A percentile compares a stretch with the other conserved stretches of the same genome.
phyloP scores from a whole-genome alignment of 495 filamentous ascomycete genomes.

The Trichoderma virens region DNA sequence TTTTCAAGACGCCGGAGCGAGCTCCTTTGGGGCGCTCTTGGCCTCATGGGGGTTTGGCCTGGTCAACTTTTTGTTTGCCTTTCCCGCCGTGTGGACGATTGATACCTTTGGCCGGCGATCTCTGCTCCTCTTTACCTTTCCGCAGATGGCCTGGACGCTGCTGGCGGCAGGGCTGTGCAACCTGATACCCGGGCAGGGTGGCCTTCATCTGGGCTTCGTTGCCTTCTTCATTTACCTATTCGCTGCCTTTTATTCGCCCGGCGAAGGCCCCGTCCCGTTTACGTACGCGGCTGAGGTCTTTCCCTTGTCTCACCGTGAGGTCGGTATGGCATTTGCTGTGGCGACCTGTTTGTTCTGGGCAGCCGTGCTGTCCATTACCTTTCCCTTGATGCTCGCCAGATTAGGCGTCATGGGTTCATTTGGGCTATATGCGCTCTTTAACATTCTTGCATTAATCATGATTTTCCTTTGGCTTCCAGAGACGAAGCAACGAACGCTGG shows the following conservation, averaged over 20 bases:
- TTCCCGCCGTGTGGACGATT: constrained; percentile 76
- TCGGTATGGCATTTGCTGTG: constrained; percentile 68
- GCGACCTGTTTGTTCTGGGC: constrained; percentile 64
- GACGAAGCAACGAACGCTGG: constrained; percentile 60
- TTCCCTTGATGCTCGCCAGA: constrained; percentile 52
- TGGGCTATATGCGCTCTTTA: constrained; percentile 54
- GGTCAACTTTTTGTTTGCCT: constrained; percentile 78
- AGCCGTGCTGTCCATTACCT: constrained; percentile 54
- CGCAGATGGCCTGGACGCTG: constrained; percentile 74
- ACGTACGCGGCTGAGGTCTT: constrained; percentile 75
- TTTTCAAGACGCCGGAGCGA: constrained; percentile 56
- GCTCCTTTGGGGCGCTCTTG: constrained; percentile 51
- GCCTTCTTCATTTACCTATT: constrained; percentile 68
- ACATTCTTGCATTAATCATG: constrained; percentile 53
- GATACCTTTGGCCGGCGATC: constrained; percentile 74
- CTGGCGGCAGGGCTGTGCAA: constrained; percentile 65
- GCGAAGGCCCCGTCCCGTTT: constrained; percentile 78
- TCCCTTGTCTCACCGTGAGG: constrained; percentile 64
- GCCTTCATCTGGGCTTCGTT: constrained; percentile 53
- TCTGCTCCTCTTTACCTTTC: constrained; percentile 77
- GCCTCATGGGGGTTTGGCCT: constrained; percentile 74
- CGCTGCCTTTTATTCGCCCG: constrained; percentile 65
- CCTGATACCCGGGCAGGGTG: constrained; percentile 45
- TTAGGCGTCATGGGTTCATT: constrained; percentile 50
- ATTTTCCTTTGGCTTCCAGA: constrained; percentile 63